phyloP scores from a whole-genome alignment of 163 green algal genomes.

The Volvox carteri region DNA sequence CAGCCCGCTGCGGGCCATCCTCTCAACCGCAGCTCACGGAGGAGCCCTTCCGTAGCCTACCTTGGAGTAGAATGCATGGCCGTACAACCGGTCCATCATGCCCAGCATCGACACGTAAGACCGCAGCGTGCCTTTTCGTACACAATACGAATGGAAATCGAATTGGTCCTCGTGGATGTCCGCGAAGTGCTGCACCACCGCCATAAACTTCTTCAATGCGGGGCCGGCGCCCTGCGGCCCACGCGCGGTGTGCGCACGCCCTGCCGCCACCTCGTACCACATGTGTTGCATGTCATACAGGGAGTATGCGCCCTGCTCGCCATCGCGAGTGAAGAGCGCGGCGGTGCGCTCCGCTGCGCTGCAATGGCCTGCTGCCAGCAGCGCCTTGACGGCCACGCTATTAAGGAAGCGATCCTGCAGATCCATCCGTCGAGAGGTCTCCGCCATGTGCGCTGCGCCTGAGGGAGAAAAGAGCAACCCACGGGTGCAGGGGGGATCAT shows the following conservation, averaged over 20 bases:
- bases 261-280: conserved; percentile 84
- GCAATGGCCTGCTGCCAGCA: conserved; percentile 85
- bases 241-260: conserved; percentile 72
- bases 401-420: conserved; percentile 97
- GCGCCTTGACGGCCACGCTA: conserved; percentile 83
- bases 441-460: conserved; percentile 82
- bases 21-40: too few species aligned
- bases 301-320: conserved; percentile 54
- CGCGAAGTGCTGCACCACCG: conserved; percentile 91
- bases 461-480: too few species aligned
- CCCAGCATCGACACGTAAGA: conserved; percentile 93
- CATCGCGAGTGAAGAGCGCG: conserved; percentile 92
- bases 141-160: conserved; percentile 99
- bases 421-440: conserved; percentile 89
- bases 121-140: conserved; percentile 97
- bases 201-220: conserved; percentile 93
- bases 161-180: conserved; percentile 98
- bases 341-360: conserved; percentile 81
- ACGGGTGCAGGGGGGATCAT: too few species aligned
- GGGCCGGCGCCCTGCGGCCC: conserved; percentile 46
- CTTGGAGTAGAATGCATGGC: conserved; percentile 80
- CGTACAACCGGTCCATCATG: conserved; percentile 92
- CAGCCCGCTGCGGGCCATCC: too few species aligned
- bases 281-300: conserved; percentile 99
- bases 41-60: too few species aligned